Evolutionary conservation across 805 yeast species (phyloP), one percentile per base, ranked within the genome.

Genomic region (Komagataella mondaviorum): DNA sequence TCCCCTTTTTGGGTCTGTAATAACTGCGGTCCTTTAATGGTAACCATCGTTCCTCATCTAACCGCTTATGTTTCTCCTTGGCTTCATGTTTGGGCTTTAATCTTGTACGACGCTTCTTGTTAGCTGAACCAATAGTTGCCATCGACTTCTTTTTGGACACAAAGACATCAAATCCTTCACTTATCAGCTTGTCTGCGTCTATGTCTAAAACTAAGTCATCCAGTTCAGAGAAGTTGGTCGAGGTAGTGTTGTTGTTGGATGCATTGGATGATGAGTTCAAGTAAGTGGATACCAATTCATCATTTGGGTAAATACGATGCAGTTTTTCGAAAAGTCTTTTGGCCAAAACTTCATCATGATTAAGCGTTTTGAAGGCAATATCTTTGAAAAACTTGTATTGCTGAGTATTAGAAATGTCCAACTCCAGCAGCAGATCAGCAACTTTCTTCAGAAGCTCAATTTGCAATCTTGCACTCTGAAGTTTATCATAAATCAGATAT

Each of bases 1-100:
- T 83, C 56, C 81, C 78, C 70, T 80, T 81, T 62, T 86, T 84
- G 12, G 95, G 87, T 65, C 80, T 87, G 69, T 85, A 89, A 59
- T 82, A 79, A 6, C 89, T 77, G 64, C 98, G 79, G 62, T 90
- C 95, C 62, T 81, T 85, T 74, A 85, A 59, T 20, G 96, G 95
- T 49, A 91, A 66, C 98, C 98, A 90, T 68, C 97, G 83, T 65
- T 90, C 97, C 16, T 78, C 76, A 58, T 83, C 85, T 3, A 77
- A 70, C 20, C 54, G 54, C 53, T 61, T 51, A 52, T 59, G 59
- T 47, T 52, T 55, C 44, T 57, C 58, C 52, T 59, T 64, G 46
- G 61, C 63, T 14, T 59, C 54, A 55, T 57, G 63, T 49, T 59
- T 63, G 5, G 63, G 62, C 24, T 57, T 62, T 22, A 60, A 55